Conservation (phyloP, 2,329 filamentous ascomycete genomes). For the Ophiocordyceps polyrhachis-furcata region DNA sequence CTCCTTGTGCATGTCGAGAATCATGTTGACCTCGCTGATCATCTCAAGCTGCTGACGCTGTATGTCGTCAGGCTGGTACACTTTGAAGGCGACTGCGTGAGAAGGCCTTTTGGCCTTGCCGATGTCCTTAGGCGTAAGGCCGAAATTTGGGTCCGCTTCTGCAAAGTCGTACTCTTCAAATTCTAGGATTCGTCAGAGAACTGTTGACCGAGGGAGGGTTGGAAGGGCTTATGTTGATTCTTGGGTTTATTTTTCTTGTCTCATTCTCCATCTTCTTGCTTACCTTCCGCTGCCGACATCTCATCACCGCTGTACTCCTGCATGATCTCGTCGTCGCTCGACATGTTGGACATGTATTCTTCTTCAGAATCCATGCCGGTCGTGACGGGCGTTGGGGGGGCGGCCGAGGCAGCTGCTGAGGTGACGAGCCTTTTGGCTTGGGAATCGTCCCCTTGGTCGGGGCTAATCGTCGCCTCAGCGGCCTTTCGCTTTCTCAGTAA, state of each 20-base stretch:
- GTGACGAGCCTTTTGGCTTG: constrained; percentile 37
- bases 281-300: constrained; percentile 34
- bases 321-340: constrained; percentile 54
- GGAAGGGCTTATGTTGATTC: not conserved
- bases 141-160: constrained; percentile 35
- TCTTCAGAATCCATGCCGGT: constrained; percentile 85
- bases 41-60: constrained; percentile 70
- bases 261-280: constrained; percentile 2
- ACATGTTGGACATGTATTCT: constrained; percentile 72
- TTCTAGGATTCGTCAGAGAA: constrained; percentile 20
- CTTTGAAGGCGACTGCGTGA: constrained; percentile 72
- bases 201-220: not conserved
- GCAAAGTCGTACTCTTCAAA: constrained; percentile 39
- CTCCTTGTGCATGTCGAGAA: constrained; percentile 76
- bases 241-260: not conserved
- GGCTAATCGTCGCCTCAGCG: constrained; percentile 43
- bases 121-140: constrained; percentile 38
- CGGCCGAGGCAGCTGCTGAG: constrained; percentile 37
- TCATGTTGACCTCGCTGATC: constrained; percentile 77
- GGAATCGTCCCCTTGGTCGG: constrained; percentile 20
- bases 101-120: constrained; percentile 52
- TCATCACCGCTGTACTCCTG: constrained; percentile 64
- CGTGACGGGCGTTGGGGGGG: constrained; percentile 33
- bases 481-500: constrained; percentile 42
- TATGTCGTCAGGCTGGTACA: constrained; percentile 65